Evolutionary conservation across 345 rosid genomes (phyloP), one percentile per base, ranked within the genome.

Genomic region (Ceriops decandra): DNA sequence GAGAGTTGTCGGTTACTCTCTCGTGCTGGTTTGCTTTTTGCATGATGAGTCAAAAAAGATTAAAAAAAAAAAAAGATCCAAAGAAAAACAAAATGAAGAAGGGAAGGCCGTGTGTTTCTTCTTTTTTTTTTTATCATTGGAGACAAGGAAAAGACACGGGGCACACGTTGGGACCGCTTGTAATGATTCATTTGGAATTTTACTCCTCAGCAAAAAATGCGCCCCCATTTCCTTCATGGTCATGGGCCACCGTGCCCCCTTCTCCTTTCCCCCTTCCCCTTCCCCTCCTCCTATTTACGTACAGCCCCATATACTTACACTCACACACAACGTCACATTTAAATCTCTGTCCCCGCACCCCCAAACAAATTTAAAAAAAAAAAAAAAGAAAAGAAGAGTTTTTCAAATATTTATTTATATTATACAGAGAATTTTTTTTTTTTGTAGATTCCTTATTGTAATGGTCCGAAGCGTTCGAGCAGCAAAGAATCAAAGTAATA

Each of bases 81-180:
- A 3, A 11, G 0, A 11, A 54, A 54, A 24, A 27, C 1, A 24
- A 56, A 56, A 56, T 4, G 5, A 26, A 15, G 28, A 8, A 1
- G 1, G 8, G 19, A 3, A 26, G 52, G 9, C 10, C 6, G 1
- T 32, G 0, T 32, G 7, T 32, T 7, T 33, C 0, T 6, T 5
- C 1, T 36, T 65, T 22, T 57, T 61, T 47, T 61, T 27, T 42
- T 19, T 22, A 21, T 20, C 5, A 4, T 2, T 19, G 35, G 3
- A 62, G 47, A 64, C 56, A 70, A 57, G 52, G n/a, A 22, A 5
- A 47, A 24, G 74, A 72, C 82, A 77, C 75, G 82, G 65, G 71
- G 70, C 74, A 27, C 46, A 9, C 46, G 28, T 62, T 49, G 79
- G 80, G 80, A 67, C 79, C 73, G 56, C 27, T 20, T 26, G 58